These are phyloP conservation scores for Polychytrium aggregatum DNA, from an alignment of 192 early-diverging fungal species.

Conservation along the genomic window DNA sequence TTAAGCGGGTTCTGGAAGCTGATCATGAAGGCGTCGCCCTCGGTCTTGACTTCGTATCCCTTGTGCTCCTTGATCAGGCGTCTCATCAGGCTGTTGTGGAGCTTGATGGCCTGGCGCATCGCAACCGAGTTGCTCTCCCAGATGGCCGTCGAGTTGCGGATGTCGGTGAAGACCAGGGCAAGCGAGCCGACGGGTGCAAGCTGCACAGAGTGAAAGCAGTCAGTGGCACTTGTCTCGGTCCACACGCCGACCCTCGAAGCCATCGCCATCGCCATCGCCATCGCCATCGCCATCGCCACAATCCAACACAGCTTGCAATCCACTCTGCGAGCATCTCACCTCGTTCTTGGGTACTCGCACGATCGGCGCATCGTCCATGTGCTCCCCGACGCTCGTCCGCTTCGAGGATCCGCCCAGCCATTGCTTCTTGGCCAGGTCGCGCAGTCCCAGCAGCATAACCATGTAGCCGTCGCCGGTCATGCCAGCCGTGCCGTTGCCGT, in stretches of 20 bases:
- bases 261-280: no score
- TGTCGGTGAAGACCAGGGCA: constrained; percentile 85
- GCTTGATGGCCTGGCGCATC: constrained; percentile 79
- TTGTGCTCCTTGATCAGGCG: constrained; percentile 67
- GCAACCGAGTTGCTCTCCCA: constrained; percentile 78
- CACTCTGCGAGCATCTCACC: no score
- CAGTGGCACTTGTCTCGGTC: no score
- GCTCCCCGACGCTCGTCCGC: no score
- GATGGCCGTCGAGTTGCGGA: constrained; percentile 85
- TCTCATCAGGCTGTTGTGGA: constrained; percentile 75
- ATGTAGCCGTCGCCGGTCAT: constrained; percentile 37
- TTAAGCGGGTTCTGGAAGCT: constrained; percentile 70
- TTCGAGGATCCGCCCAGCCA: constrained; percentile 12
- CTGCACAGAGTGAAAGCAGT: no score
- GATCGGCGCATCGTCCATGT: no score
- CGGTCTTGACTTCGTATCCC: constrained; percentile 92
- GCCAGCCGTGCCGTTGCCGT: no score
- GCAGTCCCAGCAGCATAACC: constrained; percentile 83
- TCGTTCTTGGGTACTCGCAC: no score
- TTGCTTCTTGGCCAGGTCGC: constrained; percentile 42
- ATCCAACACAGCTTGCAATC: no score
- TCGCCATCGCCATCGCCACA: no score
- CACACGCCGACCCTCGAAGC: no score
- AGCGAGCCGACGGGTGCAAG: constrained; percentile 72
- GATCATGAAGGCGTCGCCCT: constrained; percentile 92